Evolutionary conservation across 2,329 filamentous ascomycete genomes (phyloP), one percentile per base, ranked within the genome.

Genomic region (Fusarium lateritium): DNA sequence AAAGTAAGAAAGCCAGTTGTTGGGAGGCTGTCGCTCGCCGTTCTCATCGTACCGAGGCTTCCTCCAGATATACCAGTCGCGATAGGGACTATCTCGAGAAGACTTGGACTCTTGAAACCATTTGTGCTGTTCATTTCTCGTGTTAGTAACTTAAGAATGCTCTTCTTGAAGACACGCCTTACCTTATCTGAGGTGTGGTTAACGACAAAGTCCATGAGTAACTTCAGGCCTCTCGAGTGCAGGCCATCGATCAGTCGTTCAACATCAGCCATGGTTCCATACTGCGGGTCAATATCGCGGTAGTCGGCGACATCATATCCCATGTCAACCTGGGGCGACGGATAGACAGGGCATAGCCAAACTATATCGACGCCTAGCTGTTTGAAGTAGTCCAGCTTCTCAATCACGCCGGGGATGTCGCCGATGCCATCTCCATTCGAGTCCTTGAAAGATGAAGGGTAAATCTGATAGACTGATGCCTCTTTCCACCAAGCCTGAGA

Each of bases 141-240:
- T n/a, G 13, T 64, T 7, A 65, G 40, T 9, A 8, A 15, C 24
- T 11, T 38, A 4, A 14, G 9, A 19, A 9, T 31, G 28, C 10
- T 13, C 10, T 9, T 31, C 9, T 31, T n/a, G 21, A 13, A 15
- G 8, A 8, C 3, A 4, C 13, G 19, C 34, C 3, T 15, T 56
- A 70, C 67, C 46, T 73, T 38, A 15, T 71, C 60, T n/a, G 88
- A 91, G 0, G 91, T 93, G 75, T 94, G 92, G 67, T 94, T 94
- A 56, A 94, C 85, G 0, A 94, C 92, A 2, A 94, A 81, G 74
- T 94, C 92, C 68, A 94, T 85, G 42, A 94, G 87, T 8, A 94
- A 78, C 69, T 87, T 88, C 85, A 94, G 91, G 1, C 85, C 88
- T 7, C 89, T 83, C 7, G 83, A 76, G 62, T 91, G 88, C 38